Percentiles rank a stretch among this genome's conserved stretches.
Evolutionary conservation across 768 basidiomycete species (phyloP).

Genomic region (Ramaria rubella): DNA sequence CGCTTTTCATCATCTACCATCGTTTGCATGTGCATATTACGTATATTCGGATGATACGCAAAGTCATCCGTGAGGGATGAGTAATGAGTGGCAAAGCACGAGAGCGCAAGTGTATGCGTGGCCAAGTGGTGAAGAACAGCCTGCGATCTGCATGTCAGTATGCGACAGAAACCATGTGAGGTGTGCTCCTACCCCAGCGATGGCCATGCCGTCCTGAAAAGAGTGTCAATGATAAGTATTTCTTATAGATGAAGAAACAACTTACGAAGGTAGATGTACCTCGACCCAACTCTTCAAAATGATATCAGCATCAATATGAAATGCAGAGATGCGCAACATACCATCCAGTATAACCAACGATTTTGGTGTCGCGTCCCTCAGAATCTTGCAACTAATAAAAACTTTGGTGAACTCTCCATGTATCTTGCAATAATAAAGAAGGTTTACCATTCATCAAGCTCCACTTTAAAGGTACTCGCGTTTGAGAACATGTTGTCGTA

Average conservation of each 20-base stretch:
- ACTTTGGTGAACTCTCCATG: background rate
- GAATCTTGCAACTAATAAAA: constrained; percentile 71
- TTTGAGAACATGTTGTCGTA: constrained; percentile 97
- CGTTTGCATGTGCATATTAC: constrained; percentile 95
- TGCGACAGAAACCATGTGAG: background rate
- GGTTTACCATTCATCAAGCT: constrained; percentile 88
- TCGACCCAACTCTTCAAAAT: constrained; percentile 73
- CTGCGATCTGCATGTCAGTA: constrained; percentile 28
- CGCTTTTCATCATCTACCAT: constrained; percentile 88
- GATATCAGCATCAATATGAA: background rate
- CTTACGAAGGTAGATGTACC: constrained; percentile 91
- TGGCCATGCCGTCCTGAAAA: constrained; percentile 92
- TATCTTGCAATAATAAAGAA: background rate
- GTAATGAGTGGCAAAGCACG: constrained; percentile 98
- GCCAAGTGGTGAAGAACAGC: constrained; percentile 93
- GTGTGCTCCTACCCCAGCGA: constrained; percentile 63
- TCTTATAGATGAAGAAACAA: constrained; percentile 7
- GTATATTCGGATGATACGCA: constrained; percentile 83
- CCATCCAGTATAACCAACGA: constrained; percentile 95
- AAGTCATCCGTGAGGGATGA: constrained; percentile 94
- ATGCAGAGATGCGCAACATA: constrained; percentile 28
- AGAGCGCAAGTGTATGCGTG: constrained; percentile 83
- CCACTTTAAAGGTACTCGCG: constrained; percentile 96
- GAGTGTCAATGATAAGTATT: constrained; percentile 10
- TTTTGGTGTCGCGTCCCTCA: constrained; percentile 88